A percentile compares a stretch with the other conserved stretches of the same genome.
These are phyloP conservation scores for Trichoderma reesei DNA, from an alignment of 495 filamentous ascomycete species.

Conservation along the genomic window DNA sequence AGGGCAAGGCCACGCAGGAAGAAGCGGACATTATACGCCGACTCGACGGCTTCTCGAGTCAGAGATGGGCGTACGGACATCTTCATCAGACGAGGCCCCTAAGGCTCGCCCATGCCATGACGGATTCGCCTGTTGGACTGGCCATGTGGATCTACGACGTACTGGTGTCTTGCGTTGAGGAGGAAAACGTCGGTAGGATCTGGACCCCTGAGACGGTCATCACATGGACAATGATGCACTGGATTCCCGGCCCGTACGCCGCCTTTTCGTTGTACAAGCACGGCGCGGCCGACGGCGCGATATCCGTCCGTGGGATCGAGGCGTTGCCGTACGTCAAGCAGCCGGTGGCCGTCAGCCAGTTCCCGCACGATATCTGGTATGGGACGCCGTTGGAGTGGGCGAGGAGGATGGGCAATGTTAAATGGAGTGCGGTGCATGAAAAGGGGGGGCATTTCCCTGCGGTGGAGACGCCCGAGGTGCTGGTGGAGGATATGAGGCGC, in stretches of 20 bases:
- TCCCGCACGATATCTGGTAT: slow-evolving; percentile 23
- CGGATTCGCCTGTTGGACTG: not conserved
- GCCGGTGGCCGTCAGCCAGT: slow-evolving; percentile 34
- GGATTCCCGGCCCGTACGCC: not conserved
- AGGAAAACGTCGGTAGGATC: slow-evolving; percentile 18
- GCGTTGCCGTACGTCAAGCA: slow-evolving; percentile 17
- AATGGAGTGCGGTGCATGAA: slow-evolving; percentile 32
- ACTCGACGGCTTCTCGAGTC: not conserved
- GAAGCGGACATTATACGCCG: not conserved
- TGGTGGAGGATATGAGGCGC: slow-evolving; percentile 28
- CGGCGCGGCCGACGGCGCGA: slow-evolving; percentile 10
- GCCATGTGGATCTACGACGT: not conserved
- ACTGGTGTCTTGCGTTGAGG: not conserved
- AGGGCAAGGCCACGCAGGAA: not conserved
- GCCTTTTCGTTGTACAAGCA: not conserved
- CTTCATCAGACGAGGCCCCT: not conserved
- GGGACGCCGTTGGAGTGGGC: slow-evolving; percentile 16
- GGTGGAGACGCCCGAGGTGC: slow-evolving; percentile 37
- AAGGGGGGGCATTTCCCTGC: slow-evolving; percentile 45
- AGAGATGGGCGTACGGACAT: not conserved
- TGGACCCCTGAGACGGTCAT: not conserved
- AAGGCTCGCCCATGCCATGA: not conserved
- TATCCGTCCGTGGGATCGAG: slow-evolving; percentile 14
- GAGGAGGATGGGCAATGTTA: slow-evolving; percentile 19
- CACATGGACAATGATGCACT: not conserved